Percentiles rank a stretch among this genome's conserved stretches.
phyloP scores from a whole-genome alignment of 192 early-diverging fungal genomes.

The Mortierella claussenii region DNA sequence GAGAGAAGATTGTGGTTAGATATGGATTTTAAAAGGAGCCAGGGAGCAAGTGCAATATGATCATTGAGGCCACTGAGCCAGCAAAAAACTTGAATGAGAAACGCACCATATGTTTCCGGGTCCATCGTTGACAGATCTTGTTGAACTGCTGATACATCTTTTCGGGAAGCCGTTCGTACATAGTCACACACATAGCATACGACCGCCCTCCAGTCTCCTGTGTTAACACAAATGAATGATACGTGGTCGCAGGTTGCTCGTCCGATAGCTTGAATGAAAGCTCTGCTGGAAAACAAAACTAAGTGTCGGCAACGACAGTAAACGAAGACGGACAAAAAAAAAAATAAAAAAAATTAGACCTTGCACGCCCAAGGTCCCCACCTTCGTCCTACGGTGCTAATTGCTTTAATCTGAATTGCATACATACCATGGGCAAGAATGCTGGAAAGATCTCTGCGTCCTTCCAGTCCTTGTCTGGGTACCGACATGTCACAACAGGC shows the following conservation, averaged over 20 bases:
- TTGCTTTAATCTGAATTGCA: neutral
- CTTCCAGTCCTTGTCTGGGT: slow-evolving; percentile 32
- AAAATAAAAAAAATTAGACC: neutral
- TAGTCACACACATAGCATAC: slow-evolving; percentile 55
- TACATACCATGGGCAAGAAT: slow-evolving; percentile 30
- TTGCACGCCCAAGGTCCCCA: no score
- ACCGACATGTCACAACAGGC: slow-evolving; percentile 43
- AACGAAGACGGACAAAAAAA: neutral
- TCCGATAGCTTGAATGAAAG: slow-evolving; percentile 38
- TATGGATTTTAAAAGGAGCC: no score
- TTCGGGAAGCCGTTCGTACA: slow-evolving; percentile 41
- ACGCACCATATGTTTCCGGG: slow-evolving; percentile 27
- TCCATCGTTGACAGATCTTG: slow-evolving; percentile 36
- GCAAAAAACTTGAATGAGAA: neutral
- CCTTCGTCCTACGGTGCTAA: neutral
- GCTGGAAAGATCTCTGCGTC: slow-evolving; percentile 41
- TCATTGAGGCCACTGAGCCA: no score
- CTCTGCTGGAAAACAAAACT: slow-evolving; percentile 58
- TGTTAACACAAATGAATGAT: slow-evolving; percentile 56
- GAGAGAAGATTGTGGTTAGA: no score
- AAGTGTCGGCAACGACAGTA: neutral
- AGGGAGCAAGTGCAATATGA: no score
- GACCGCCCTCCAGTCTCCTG: slow-evolving; percentile 51
- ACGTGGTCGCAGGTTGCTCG: slow-evolving; percentile 40
- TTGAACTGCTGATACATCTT: slow-evolving; percentile 30